phyloP scores from a whole-genome alignment of 495 filamentous ascomycete genomes.

The Aspergillus mulundensis region DNA sequence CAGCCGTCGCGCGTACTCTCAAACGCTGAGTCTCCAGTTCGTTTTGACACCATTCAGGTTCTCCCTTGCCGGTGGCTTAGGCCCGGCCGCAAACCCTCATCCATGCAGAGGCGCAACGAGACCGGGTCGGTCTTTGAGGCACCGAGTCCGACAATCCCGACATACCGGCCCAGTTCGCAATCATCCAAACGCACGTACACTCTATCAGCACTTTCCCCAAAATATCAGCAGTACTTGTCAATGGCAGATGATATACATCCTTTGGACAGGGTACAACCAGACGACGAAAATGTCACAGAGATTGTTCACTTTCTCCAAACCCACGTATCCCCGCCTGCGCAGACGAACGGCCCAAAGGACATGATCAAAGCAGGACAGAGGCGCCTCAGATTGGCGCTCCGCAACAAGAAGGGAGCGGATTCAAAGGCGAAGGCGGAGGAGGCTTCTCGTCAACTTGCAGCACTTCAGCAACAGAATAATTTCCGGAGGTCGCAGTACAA shows the following conservation, averaged over 20 bases:
- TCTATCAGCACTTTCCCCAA: conserved; percentile 28
- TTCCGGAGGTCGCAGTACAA: conserved; percentile 16
- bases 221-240: conserved; percentile 12
- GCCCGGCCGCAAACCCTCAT: conserved; percentile 3
- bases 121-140: conserved; percentile 31
- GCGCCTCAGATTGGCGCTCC: conserved; percentile 37
- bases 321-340: conserved; percentile 17
- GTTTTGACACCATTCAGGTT: conserved; percentile 14
- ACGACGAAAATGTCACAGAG: conserved; percentile 34
- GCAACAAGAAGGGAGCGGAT: conserved; percentile 31
- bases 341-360: conserved; percentile 20
- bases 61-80: conserved; percentile 16
- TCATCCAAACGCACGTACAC: conserved; percentile 26
- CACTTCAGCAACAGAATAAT: conserved; percentile 37
- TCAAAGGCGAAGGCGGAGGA: conserved; percentile 28
- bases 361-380: conserved; percentile 41
- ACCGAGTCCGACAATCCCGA: conserved; percentile 42
- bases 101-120: conserved; percentile 34
- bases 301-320: conserved; percentile 39
- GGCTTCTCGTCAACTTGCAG: conserved; percentile 29
- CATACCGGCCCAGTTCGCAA: conserved; percentile 31
- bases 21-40: conserved; percentile 9
- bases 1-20: background rate
- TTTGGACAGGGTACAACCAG: conserved; percentile 23
- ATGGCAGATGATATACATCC: conserved; percentile 12